Base-by-base conservation (phyloP, 2,329 filamentous ascomycete genomes). In the Curvularia spicifera region DNA sequence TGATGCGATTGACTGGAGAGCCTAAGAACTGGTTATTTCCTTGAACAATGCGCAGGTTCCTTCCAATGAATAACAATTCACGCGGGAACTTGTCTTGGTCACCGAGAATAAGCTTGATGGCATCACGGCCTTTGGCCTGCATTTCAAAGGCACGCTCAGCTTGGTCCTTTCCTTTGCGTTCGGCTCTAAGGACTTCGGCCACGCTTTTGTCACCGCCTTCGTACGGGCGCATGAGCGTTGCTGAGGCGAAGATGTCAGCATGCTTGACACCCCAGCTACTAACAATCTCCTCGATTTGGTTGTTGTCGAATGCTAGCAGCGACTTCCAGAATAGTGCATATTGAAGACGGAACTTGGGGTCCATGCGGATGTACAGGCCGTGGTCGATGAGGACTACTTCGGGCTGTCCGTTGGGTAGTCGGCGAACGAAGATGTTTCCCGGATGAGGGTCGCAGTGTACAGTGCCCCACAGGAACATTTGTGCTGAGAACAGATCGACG, bases 371-470 rank as follows among this genome's bases (percentile, higher is more conserved):
- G 79, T 99, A 99, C 5, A 99, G 86, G 0, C 95, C 95, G 77
- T 99, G 95, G 77, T 99, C 95, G 73, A 99, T 97, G 35, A 99
- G 87, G 0, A 98, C 94, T 29, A 99, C 84, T 79, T 99, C 93
- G 0, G 94, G 85, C 43, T 87, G 84, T n/a, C 94, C 94, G 43
- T 84, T 88, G 1, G 93, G 90, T 15, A 91, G 83, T 8, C 95
- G 89, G 8, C 95, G 90, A 72, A 98, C 89, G 79, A 99, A 97
- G 76, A 98, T 95, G 79, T 99, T 99, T 28, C 94, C 94, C 1
- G 95, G 95, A 73, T 99, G 95, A 9, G 95, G 95, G 75, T 99
- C 95, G 79, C 94, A 97, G 80, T 99, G 94, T 0, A 98, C 91
- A 43, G 91, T 85, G 12, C 95, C 95, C 91, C 92, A 98, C 64